These are phyloP conservation scores for Onygenales sp. DNA, from an alignment of 2,329 filamentous ascomycete species.

Conservation along the genomic window DNA sequence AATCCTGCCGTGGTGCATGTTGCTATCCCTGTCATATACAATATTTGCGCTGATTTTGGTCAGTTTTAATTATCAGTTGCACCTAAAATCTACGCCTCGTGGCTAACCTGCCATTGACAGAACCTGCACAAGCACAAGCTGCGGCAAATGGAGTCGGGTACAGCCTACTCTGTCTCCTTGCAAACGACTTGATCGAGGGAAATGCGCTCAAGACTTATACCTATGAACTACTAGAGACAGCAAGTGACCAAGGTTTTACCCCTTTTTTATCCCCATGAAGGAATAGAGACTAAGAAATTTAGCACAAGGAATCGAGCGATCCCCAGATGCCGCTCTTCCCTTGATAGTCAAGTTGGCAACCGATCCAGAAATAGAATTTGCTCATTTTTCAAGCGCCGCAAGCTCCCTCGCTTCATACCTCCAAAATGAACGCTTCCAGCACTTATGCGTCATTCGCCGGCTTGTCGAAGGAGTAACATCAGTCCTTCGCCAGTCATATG, in stretches of 20 bases:
- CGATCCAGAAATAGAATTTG: slow-evolving; percentile 17
- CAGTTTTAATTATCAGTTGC: slow-evolving; percentile 1
- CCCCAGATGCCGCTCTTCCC: slow-evolving; percentile 26
- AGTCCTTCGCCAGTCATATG: slow-evolving; percentile 23
- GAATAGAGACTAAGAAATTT: not conserved
- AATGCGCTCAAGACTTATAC: slow-evolving; percentile 26
- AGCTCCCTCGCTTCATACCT: slow-evolving; percentile 26
- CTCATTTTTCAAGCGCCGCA: slow-evolving; percentile 23
- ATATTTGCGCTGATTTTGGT: slow-evolving; percentile 38
- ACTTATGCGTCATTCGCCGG: slow-evolving; percentile 22
- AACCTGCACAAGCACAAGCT: slow-evolving; percentile 30
- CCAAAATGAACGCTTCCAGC: slow-evolving; percentile 30
- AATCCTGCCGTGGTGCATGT: slow-evolving; percentile 28
- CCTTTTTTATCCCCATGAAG: not conserved
- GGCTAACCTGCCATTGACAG: slow-evolving; percentile 13
- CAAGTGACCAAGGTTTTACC: slow-evolving; percentile 28
- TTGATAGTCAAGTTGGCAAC: slow-evolving; percentile 25
- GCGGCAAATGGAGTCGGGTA: slow-evolving; percentile 27
- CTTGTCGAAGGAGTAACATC: slow-evolving; percentile 25
- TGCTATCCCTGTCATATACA: slow-evolving; percentile 36
- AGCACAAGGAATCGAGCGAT: slow-evolving; percentile 26
- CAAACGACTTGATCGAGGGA: slow-evolving; percentile 21
- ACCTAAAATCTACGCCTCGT: not conserved
- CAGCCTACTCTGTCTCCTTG: slow-evolving; percentile 27
- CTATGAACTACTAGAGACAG: slow-evolving; percentile 32